Evolutionary conservation across 768 basidiomycete species (phyloP), one percentile per base, ranked within the genome.

Genomic region (Mycena albidolilacea): DNA sequence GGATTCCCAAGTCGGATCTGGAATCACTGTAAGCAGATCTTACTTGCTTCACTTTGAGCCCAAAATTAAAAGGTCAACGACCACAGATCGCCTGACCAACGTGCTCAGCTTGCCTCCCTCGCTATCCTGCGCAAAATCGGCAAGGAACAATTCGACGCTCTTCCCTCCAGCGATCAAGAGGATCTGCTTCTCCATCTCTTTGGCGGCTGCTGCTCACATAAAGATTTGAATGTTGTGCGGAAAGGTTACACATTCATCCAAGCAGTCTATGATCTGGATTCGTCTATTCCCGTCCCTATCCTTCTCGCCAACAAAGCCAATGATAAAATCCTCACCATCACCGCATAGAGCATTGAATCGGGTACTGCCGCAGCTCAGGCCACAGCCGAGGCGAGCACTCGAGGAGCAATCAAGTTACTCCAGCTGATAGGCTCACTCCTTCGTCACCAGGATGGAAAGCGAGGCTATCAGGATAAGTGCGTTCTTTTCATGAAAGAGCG

Each of bases 171-270:
- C 11, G 17, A 67, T 12, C 67, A 61, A 15, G 1, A 59, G 7
- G 30, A 69, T 11, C 12, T 10, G 15, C 39, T 35, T 12, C 69
- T 79, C 5, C 75, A 81, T 48, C 61, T 79, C 10, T 78, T 79
- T 68, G 78, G 69, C 19, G 79, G 80, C 9, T 82, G 82, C 57
- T 79, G 77, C 52, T 79, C 76, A 68, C 82, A 82, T 67, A 82
- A 81, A 71, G 81, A 82, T 41, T 57, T 82, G 35, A 82, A 82
- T 48, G 69, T 75, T 4, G 72, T 80, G 19, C 78, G 79, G 38
- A 78, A 79, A 10, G 80, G 80, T 0, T 69, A 70, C 39, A 17
- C 14, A 8, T 35, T 15, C 8, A 59, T 59, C 8, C 57, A 59
- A 39, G 12, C 14, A 7, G 17, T 39, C 12, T 15, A 76, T 73